Conservation (phyloP, 1,139 yeast species). For the Pichia terricola region DNA sequence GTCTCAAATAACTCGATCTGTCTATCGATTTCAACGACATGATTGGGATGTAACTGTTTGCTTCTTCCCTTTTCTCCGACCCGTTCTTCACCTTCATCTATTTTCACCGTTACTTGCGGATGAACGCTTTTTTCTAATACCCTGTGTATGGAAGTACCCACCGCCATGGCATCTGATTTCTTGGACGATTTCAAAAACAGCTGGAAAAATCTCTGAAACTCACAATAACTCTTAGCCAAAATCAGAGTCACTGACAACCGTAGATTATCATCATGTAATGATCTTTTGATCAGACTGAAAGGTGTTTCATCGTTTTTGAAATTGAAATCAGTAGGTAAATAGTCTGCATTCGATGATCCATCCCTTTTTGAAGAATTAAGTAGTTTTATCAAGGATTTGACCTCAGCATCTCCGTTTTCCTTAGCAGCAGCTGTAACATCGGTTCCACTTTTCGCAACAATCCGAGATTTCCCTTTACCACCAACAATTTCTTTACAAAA, state of each 20-base stretch:
- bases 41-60: too few species aligned
- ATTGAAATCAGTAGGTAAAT: neutral
- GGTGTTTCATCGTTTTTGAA: neutral
- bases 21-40: slow-evolving; percentile 12
- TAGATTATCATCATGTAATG: neutral
- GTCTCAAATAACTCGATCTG: neutral
- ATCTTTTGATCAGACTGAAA: neutral
- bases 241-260: slow-evolving; percentile 23
- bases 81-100: neutral
- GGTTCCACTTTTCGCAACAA: too few species aligned
- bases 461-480: too few species aligned
- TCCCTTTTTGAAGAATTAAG: too few species aligned
- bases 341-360: neutral
- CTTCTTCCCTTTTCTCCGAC: too few species aligned
- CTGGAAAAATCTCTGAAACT: slow-evolving; percentile 18
- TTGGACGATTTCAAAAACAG: slow-evolving; percentile 19
- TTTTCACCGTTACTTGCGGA: slow-evolving; percentile 11
- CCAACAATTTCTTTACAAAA: too few species aligned
- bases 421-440: too few species aligned
- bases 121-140: slow-evolving; percentile 35
- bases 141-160: slow-evolving; percentile 36
- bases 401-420: too few species aligned
- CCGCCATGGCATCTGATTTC: slow-evolving; percentile 27
- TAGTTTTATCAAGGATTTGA: too few species aligned
- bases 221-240: slow-evolving; percentile 22